Evolutionary conservation across 129 eudicot genomes (phyloP).

Genomic region (Pulicaria dysenterica): DNA sequence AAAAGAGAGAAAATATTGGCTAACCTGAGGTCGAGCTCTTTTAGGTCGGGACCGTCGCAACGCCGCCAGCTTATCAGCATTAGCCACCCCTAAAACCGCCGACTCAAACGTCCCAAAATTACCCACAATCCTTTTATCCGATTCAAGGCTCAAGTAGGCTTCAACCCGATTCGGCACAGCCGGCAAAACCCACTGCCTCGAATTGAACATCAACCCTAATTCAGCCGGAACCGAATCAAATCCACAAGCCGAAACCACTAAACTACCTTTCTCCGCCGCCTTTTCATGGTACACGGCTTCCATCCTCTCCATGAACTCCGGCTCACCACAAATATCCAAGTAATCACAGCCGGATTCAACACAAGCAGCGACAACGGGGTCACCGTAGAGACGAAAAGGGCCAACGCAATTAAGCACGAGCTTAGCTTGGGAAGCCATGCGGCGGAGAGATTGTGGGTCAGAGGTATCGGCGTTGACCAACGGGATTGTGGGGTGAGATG

Average conservation of each 20-base stretch:
- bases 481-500: slow-evolving; percentile 58
- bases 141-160: slow-evolving; percentile 82
- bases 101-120: slow-evolving; percentile 87
- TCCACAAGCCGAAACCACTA: slow-evolving; percentile 92
- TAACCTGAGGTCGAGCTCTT: slow-evolving; percentile 64
- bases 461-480: slow-evolving; percentile 59
- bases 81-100: slow-evolving; percentile 95
- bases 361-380: slow-evolving; percentile 79
- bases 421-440: slow-evolving; percentile 59
- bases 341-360: slow-evolving; percentile 76
- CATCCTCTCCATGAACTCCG: slow-evolving; percentile 96
- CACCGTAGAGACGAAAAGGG: slow-evolving; percentile 83
- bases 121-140: slow-evolving; percentile 71
- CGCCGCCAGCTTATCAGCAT: slow-evolving; percentile 47
- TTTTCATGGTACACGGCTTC: slow-evolving; percentile 63
- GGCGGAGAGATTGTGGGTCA: slow-evolving; percentile 61
- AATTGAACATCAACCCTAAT: slow-evolving; percentile 69
- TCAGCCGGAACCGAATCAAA: slow-evolving; percentile 94
- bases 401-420: slow-evolving; percentile 88
- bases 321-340: slow-evolving; percentile 87
- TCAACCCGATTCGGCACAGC: slow-evolving; percentile 65
- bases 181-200: slow-evolving; percentile 60
- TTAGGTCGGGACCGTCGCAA: slow-evolving; percentile 70
- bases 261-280: slow-evolving; percentile 60
- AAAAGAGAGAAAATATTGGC: background rate